These are phyloP conservation scores for Trypanosomatidae sp. DNA, from an alignment of 208 protist species.

Conservation along the genomic window DNA sequence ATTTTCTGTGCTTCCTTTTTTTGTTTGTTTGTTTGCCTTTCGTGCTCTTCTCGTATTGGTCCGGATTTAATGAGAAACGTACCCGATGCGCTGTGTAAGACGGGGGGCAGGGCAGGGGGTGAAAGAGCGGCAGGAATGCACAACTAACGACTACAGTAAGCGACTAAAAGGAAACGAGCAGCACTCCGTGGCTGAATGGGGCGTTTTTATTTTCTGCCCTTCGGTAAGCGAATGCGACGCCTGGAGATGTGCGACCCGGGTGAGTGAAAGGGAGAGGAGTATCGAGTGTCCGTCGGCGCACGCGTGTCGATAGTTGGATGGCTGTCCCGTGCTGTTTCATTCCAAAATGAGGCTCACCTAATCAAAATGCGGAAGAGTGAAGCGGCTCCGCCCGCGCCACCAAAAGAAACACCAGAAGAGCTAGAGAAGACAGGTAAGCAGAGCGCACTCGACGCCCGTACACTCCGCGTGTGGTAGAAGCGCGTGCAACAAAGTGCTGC, in stretches of 20 bases:
- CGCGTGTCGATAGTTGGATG: not conserved
- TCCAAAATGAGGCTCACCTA: no score
- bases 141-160: not conserved
- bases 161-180: not conserved
- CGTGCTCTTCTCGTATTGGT: not conserved
- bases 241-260: not conserved
- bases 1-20: slow-evolving; percentile 27
- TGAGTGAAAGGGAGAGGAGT: not conserved
- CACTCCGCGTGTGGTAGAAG: not conserved
- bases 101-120: no score
- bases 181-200: not conserved
- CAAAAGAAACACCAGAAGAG: not conserved
- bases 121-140: no score
- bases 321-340: not conserved
- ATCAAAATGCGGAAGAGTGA: not conserved
- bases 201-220: not conserved
- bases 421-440: not conserved
- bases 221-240: not conserved
- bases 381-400: not conserved
- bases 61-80: not conserved
- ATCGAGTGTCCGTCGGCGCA: not conserved
- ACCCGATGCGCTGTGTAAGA: not conserved
- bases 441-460: not conserved
- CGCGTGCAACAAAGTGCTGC: not conserved
- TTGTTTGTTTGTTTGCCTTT: not conserved